Evolutionary conservation across 768 basidiomycete species (phyloP).

Genomic region (Mycena maculata): DNA sequence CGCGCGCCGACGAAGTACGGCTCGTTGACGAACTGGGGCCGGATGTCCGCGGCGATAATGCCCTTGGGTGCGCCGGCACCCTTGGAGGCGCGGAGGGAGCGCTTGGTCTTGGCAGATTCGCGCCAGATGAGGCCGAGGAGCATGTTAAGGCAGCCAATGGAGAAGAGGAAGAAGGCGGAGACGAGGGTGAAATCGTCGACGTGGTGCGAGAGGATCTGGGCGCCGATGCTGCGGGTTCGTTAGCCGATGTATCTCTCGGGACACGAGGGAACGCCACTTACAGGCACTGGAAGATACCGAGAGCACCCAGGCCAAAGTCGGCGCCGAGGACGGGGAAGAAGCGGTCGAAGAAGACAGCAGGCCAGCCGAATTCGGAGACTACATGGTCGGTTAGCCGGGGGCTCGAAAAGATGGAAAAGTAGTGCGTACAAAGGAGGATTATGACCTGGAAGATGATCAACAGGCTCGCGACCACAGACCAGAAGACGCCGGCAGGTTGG

Average conservation of each 20-base stretch:
- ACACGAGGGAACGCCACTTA: slow-evolving; percentile 49
- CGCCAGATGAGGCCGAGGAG: slow-evolving; percentile 85
- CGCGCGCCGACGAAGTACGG: slow-evolving; percentile 50
- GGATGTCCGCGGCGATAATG: slow-evolving; percentile 61
- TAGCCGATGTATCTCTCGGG: neutral
- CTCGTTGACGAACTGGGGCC: slow-evolving; percentile 50
- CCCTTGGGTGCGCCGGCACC: slow-evolving; percentile 46
- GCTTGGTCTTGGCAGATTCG: slow-evolving; percentile 69
- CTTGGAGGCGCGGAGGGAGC: slow-evolving; percentile 75
- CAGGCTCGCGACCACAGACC: slow-evolving; percentile 88
- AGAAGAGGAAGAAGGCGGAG: slow-evolving; percentile 87
- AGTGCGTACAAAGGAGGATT: slow-evolving; percentile 70
- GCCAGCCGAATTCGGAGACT: slow-evolving; percentile 86
- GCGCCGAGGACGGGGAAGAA: slow-evolving; percentile 93
- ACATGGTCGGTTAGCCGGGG: neutral
- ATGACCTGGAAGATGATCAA: slow-evolving; percentile 86
- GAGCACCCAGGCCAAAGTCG: slow-evolving; percentile 86
- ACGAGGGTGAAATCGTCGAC: slow-evolving; percentile 89
- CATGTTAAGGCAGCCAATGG: slow-evolving; percentile 86
- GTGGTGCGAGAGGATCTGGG: slow-evolving; percentile 78
- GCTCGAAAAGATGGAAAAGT: neutral
- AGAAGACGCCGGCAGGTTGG: slow-evolving; percentile 92
- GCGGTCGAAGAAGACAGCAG: slow-evolving; percentile 80
- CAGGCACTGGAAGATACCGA: slow-evolving; percentile 91
- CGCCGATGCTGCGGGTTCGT: slow-evolving; percentile 61